Evolutionary conservation across 2,329 filamentous ascomycete genomes (phyloP).

Genomic region (Colletotrichum shisoi): DNA sequence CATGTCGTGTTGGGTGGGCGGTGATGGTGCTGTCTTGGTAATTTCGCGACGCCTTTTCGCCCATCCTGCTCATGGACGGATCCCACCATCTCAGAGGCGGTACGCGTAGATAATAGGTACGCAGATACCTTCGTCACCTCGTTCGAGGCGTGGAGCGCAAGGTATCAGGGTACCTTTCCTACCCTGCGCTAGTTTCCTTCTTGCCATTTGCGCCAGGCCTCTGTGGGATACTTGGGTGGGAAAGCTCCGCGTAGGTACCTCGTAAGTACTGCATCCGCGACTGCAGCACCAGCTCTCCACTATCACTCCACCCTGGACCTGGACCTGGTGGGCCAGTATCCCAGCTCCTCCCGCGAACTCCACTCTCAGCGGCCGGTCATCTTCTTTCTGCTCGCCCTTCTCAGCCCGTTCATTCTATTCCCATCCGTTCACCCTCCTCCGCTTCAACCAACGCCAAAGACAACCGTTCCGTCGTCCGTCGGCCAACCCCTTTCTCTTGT

Average conservation of each 20-base stretch:
- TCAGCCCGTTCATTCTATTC: constrained; percentile 33
- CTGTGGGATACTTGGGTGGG: not conserved
- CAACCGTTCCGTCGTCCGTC: constrained; percentile 11
- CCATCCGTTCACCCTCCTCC: constrained; percentile 32
- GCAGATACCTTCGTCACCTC: not conserved
- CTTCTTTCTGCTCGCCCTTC: constrained; percentile 38
- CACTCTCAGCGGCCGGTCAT: constrained; percentile 31
- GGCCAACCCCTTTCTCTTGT: constrained; percentile 11
- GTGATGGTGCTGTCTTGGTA: constrained; percentile 26
- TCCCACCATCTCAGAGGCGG: constrained; percentile 6
- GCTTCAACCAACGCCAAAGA: constrained; percentile 26
- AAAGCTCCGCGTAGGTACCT: constrained; percentile 10
- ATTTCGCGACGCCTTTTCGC: constrained; percentile 29
- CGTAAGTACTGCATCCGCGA: constrained; percentile 19
- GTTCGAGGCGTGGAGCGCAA: not conserved
- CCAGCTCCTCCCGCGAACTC: constrained; percentile 38
- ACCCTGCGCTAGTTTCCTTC: not conserved
- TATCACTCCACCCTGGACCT: constrained; percentile 34
- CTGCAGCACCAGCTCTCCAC: constrained; percentile 22
- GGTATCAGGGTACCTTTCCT: not conserved
- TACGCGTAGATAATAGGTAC: too few relatives aligned
- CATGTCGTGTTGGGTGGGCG: not conserved
- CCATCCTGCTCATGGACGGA: constrained; percentile 20
- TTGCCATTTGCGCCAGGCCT: constrained; percentile 9
- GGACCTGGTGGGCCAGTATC: constrained; percentile 24